Evolutionary conservation across 2,329 filamentous ascomycete genomes (phyloP), one percentile per base, ranked within the genome.

Genomic region (Sporothrix sp.): DNA sequence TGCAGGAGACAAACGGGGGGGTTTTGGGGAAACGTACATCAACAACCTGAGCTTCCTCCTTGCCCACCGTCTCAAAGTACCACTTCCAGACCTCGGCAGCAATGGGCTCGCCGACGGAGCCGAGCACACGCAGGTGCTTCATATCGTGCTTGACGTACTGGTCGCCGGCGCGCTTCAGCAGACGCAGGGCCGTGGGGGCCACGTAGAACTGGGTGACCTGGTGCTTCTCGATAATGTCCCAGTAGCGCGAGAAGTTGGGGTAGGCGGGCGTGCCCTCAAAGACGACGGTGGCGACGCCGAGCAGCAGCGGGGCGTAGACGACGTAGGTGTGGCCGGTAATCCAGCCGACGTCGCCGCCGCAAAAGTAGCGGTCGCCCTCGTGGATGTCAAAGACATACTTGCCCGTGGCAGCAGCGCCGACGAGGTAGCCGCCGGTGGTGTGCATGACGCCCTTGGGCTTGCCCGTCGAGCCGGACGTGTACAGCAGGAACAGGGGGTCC

Each of bases 341-440:
- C 93, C 93, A 98, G 58, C 93, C 93, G 38, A 98, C 91, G 63
- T 98, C 93, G 66, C 93, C 93, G 67, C 90, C 93, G 61, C 93
- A 98, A 78, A 97, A 97, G 78, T 93, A 96, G 57, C 80, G 81
- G 68, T 98, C 93, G 49, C 85, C 82, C 56, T 90, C 84, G 67
- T 98, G 93, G 57, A 98, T 94, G 66, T 98, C 93, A 65, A 98
- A 98, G 56, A 97, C 91, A 67, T 98, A 97, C 71, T 97, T 98
- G 68, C 90, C 91, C 11, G 93, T 98, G 61, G 85, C 78, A 30
- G 93, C 91, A 47, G 90, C 90, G 53, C 93, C 93, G 7, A 97
- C 71, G n/a, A 98, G 78, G 66, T 97, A 98, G 47, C 93, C 93
- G 54, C 75, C 93, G 32, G 91, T 98, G 23, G 89, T 94, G 77